These are phyloP conservation scores for Lathyrus oleraceus DNA, from an alignment of 306 rosid genomes.

Conservation along the genomic window DNA sequence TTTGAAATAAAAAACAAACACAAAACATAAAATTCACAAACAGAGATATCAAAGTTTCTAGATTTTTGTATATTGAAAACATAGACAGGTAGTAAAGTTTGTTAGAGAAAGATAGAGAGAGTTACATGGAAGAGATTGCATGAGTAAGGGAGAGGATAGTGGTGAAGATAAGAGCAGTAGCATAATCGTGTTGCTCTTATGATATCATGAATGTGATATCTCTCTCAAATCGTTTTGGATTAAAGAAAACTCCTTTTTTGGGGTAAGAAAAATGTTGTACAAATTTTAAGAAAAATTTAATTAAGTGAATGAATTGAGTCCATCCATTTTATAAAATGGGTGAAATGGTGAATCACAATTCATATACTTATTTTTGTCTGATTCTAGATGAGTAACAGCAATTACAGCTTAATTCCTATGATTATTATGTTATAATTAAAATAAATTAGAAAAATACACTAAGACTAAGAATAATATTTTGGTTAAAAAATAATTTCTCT, in stretches of 20 bases:
- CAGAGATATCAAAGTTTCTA: neutral
- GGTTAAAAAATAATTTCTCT: too few species aligned
- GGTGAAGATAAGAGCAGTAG: constrained; percentile 24
- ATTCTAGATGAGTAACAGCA: too few species aligned
- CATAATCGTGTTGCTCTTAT: constrained; percentile 29
- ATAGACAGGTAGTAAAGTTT: neutral
- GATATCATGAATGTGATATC: neutral
- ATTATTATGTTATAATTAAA: too few species aligned
- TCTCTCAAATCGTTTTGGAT: too few species aligned
- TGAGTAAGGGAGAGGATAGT: constrained; percentile 2
- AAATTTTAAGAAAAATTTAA: too few species aligned
- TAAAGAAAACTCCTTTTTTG: neutral
- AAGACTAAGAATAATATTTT: too few species aligned
- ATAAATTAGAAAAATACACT: too few species aligned
- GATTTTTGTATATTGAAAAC: neutral
- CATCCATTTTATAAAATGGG: too few species aligned
- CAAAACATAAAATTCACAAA: constrained; percentile 2
- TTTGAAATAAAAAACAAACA: neutral
- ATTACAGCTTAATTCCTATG: too few species aligned
- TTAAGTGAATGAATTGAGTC: too few species aligned
- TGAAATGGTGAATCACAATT: too few species aligned
- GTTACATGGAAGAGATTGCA: constrained; percentile 52
- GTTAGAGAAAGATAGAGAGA: constrained; percentile 30
- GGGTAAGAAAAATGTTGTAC: neutral
- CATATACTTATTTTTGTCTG: too few species aligned